Conservation (phyloP, 331 rosid species). For the Acacia pycnantha region DNA sequence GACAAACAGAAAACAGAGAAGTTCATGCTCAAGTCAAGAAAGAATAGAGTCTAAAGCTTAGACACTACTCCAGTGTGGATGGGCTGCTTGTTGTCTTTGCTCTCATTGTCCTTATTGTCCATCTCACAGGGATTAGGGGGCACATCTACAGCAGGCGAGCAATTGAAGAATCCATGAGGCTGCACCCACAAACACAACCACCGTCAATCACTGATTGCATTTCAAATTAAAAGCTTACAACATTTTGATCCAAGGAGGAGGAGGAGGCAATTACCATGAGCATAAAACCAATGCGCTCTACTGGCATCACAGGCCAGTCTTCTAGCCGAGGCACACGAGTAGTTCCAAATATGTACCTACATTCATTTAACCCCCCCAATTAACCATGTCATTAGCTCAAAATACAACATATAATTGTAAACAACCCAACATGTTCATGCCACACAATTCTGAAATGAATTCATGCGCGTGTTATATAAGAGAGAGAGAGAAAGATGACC, state of each 20-base stretch:
- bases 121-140: slow-evolving; percentile 73
- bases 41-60: slow-evolving; percentile 22
- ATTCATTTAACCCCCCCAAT: slow-evolving; percentile 24
- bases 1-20: slow-evolving; percentile 15
- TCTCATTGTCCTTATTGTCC: slow-evolving; percentile 67
- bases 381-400: not conserved
- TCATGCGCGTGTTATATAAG: not conserved
- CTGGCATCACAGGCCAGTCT: slow-evolving; percentile 99
- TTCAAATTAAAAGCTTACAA: not conserved
- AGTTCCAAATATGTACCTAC: slow-evolving; percentile 88
- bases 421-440: not conserved
- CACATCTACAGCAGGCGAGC: slow-evolving; percentile 85
- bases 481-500: slow-evolving; percentile 49
- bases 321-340: slow-evolving; percentile 89
- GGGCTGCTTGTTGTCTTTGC: slow-evolving; percentile 65
- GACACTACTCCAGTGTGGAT: slow-evolving; percentile 54
- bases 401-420: not conserved
- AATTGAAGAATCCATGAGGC: slow-evolving; percentile 98
- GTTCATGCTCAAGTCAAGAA: too few species aligned
- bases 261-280: slow-evolving; percentile 59
- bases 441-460: not conserved
- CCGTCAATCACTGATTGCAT: not conserved
- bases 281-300: slow-evolving; percentile 86
- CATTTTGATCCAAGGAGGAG: not conserved
- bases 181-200: slow-evolving; percentile 42